Conservation (phyloP, 2,329 filamentous ascomycete species). For the Hypoxylon sp. region DNA sequence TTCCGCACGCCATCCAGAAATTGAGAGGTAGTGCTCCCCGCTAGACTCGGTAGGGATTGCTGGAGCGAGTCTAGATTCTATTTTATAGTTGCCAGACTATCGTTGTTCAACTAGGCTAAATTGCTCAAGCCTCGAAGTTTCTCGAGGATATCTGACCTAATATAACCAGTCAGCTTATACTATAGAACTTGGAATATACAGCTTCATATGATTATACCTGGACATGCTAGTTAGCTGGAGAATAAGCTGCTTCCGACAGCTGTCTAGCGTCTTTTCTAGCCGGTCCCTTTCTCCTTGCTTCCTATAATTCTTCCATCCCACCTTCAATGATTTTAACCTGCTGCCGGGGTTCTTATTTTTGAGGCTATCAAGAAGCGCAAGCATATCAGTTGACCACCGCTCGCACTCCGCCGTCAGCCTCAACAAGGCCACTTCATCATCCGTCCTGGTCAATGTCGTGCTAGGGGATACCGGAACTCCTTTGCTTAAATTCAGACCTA, state of each 20-base stretch:
- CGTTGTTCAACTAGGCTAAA: conserved; percentile 12
- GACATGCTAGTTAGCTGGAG: conserved; percentile 26
- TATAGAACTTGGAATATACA: not conserved
- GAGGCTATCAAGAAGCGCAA: conserved; percentile 22
- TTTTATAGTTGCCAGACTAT: conserved; percentile 5
- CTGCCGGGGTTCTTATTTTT: conserved; percentile 22
- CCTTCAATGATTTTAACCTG: conserved; percentile 7
- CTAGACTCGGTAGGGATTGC: conserved; percentile 11
- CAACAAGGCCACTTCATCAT: conserved; percentile 24
- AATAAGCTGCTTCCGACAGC: conserved; percentile 24
- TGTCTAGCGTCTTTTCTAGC: conserved; percentile 23
- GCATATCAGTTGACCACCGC: conserved; percentile 25
- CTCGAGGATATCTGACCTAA: conserved; percentile 20
- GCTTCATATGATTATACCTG: conserved; percentile 16
- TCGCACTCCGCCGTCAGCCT: conserved; percentile 28
- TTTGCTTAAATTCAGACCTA: conserved; percentile 8
- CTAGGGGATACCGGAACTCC: not conserved
- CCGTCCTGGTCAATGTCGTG: not conserved
- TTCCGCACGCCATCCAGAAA: conserved; percentile 8
- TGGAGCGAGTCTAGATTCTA: conserved; percentile 17
- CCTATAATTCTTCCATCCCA: conserved; percentile 14
- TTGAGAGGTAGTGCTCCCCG: conserved; percentile 6
- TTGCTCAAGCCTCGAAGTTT: conserved; percentile 11
- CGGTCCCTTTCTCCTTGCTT: conserved; percentile 18
- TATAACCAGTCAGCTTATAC: not conserved